Base-by-base conservation (phyloP, 2,329 filamentous ascomycete species). In the Chaetomium olivaceum region DNA sequence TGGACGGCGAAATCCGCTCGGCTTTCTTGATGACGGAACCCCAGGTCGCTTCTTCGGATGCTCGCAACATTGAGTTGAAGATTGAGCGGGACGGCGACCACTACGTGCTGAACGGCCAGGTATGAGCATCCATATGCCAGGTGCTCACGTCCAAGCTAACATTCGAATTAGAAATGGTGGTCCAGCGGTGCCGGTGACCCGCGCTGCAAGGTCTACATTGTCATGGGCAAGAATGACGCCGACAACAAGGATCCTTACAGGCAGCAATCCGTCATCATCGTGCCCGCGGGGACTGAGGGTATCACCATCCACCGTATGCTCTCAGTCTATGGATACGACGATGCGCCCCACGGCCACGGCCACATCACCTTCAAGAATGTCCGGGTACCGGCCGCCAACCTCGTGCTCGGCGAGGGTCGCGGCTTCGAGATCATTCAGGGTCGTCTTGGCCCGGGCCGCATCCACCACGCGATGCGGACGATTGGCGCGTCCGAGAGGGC, bases 381-480 rank as follows among this genome's bases (percentile, higher is more conserved):
- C 68, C 91, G 94, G 66, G 91, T 99, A 0, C 94, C 94, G 8
- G 87, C 83, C 36, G 81, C 82, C 73, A 95, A 91, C 81, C 89
- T 99, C 75, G 91, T 98, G 12, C 89, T 99, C 3, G 94, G 95
- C 67, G 92, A 95, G 77, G 95, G 95, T 70, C 89, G 92, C 69
- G 95, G 95, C 23, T 99, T 99, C 77, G 95, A 99, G 79, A 97
- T 99, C 76, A 97, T 99, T 75, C 95, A 99, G 78, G 95, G 95
- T 65, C 92, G 95, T 72, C 89, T 99, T 27, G 95, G 95, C 1
- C 95, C 95, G 1, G 95, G 95, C 39, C 91, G 95, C 65, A 98
- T 99, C 76, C 95, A 99, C 81, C 95, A 99, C 81, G 92, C 93
- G 67, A 99, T 99, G 95, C 89, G 95, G 70, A 89, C 88, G 67